phyloP scores from a whole-genome alignment of 805 yeast species.

The Lachancea meyersii region DNA sequence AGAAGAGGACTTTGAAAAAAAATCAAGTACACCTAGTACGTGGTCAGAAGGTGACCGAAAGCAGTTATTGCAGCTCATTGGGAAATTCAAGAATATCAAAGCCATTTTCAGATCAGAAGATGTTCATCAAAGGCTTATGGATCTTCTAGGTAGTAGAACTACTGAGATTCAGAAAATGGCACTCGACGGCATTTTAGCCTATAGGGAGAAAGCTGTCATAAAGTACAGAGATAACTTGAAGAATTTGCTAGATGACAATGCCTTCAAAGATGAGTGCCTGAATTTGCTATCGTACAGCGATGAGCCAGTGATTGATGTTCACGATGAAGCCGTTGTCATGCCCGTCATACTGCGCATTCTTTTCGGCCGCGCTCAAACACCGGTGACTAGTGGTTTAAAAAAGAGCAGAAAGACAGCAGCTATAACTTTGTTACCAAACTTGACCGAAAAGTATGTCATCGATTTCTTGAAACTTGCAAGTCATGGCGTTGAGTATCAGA shows the following conservation, averaged over 20 bases:
- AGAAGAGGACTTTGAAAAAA: background rate
- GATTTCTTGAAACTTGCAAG: constrained; percentile 60
- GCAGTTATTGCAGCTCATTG: constrained; percentile 53
- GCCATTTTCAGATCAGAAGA: constrained; percentile 46
- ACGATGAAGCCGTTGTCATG: constrained; percentile 55
- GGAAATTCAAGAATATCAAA: constrained; percentile 58
- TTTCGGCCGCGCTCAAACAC: constrained; percentile 79
- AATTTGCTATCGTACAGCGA: constrained; percentile 48
- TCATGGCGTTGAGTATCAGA: constrained; percentile 42
- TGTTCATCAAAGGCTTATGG: constrained; percentile 47
- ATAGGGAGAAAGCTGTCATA: constrained; percentile 49
- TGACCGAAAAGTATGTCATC: constrained; percentile 45
- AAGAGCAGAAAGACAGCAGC: constrained; percentile 68
- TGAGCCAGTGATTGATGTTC: constrained; percentile 48
- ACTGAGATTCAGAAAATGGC: constrained; percentile 66
- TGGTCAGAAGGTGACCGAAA: constrained; percentile 52
- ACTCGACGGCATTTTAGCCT: constrained; percentile 59
- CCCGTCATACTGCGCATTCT: constrained; percentile 71
- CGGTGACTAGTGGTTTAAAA: constrained; percentile 61
- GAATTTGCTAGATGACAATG: constrained; percentile 72
- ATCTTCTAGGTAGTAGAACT: constrained; percentile 54
- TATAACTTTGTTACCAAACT: constrained; percentile 52
- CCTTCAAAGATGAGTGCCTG: constrained; percentile 79
- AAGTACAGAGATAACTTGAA: constrained; percentile 69
- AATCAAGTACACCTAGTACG: constrained; percentile 16